A percentile compares a stretch with the other conserved stretches of the same genome.
Conservation (phyloP, 768 basidiomycete species). For the Serendipita sp. region DNA sequence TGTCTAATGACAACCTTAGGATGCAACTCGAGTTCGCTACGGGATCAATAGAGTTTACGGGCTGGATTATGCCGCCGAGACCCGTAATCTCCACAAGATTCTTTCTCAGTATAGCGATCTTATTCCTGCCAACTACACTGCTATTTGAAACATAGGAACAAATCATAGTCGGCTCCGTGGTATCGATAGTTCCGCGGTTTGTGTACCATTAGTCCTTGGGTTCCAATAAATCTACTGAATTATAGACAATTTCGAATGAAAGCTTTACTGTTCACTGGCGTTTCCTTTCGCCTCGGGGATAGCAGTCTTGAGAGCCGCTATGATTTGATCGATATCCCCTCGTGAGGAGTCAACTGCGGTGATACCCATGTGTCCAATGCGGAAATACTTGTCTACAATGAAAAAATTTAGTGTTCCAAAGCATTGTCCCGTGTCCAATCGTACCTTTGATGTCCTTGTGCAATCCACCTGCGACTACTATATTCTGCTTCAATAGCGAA, state of each 20-base stretch:
- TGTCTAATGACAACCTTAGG: conserved; percentile 28
- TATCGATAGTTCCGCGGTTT: not conserved
- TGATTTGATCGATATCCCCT: conserved; percentile 59
- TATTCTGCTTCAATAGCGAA: conserved; percentile 46
- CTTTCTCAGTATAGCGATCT: not conserved
- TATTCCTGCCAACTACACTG: not conserved
- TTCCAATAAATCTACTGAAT: not conserved
- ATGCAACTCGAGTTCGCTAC: conserved; percentile 66
- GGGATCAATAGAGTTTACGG: conserved; percentile 51
- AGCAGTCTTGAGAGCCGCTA: conserved; percentile 35
- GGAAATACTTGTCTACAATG: conserved; percentile 65
- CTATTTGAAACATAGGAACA: not conserved
- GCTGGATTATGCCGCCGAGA: conserved; percentile 30
- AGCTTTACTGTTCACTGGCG: not conserved
- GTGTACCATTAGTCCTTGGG: not conserved
- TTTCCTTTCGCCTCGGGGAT: conserved; percentile 5
- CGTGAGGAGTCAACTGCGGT: conserved; percentile 55
- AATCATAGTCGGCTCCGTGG: not conserved
- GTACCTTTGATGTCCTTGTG: conserved; percentile 70
- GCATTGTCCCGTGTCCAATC: conserved; percentile 10
- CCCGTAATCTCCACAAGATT: not conserved
- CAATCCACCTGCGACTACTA: conserved; percentile 79
- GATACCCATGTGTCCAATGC: conserved; percentile 88
- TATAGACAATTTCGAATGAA: not conserved
- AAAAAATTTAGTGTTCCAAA: not conserved